Evolutionary conservation across 2,329 filamentous ascomycete genomes (phyloP), one percentile per base, ranked within the genome.

Genomic region (Lachnellula hyalina): DNA sequence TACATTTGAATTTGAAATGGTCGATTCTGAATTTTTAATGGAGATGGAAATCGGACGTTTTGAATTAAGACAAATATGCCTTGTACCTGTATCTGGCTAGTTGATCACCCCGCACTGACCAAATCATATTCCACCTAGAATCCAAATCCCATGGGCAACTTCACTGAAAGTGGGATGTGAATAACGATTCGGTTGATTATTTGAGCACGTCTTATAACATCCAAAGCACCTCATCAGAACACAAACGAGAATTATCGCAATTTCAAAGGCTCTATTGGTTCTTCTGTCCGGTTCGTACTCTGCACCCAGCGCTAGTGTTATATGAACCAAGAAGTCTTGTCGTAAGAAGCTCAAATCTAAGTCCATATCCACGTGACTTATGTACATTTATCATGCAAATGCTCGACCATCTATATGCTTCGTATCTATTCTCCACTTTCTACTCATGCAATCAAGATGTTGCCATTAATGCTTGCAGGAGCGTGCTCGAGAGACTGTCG

Each of bases 161-260:
- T 40, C 4, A 40, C 14, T 19, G 36, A 51, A 51, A 51, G 48
- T 51, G 48, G 53, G 46, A 17, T 40, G 36, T 4, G 35, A 28
- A 21, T n/a, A 21, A 25, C 19, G 35, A 47, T 17, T 28, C 11
- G 15, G n/a, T 21, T 23, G n/a, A 9, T 50, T 19, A 6, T 21
- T 28, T 15, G 21, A 52, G 49, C 53, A 52, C 49, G 45, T 45
- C 44, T 52, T 55, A 23, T 40, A n/a, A n/a, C 21, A 38, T 28
- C 42, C 19, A 38, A 49, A 52, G 52, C 32, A 51, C 45, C 44
- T 52, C 48, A 55, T 55, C 12, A 19, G 17, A 12, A 5, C 12
- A n/a, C 40, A 44, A 17, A 38, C 25, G 36, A 12, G 3, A 45
- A 45, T 5, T 40, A 15, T 40, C n/a, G 11, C 5, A 40, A 40